A percentile compares a stretch with the other conserved stretches of the same genome.
phyloP scores from a whole-genome alignment of 1,139 yeast species.

The Diutina scorzettiae region DNA sequence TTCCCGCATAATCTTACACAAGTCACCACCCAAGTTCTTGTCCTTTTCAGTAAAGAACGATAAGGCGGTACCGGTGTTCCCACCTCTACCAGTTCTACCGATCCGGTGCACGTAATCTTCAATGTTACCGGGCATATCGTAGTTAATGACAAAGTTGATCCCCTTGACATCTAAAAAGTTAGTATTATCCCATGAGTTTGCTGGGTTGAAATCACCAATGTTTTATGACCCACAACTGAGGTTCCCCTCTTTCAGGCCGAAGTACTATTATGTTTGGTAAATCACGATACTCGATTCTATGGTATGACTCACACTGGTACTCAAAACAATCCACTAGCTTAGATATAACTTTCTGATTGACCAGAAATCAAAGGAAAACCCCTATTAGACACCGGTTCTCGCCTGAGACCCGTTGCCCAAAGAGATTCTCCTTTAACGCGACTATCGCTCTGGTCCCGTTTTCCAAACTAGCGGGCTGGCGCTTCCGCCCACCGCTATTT shows the following conservation, averaged over 20 bases:
- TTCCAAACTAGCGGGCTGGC: conserved; percentile 1
- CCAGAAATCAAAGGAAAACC: conserved; percentile 4
- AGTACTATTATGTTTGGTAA: background rate
- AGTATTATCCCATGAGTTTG: conserved; percentile 15
- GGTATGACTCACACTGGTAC: no score
- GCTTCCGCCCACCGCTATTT: background rate
- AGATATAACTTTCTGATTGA: background rate
- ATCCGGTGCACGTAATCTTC: conserved; percentile 95
- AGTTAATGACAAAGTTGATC: conserved; percentile 84
- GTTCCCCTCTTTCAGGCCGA: no score
- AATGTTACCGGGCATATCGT: conserved; percentile 94
- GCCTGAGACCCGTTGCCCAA: background rate
- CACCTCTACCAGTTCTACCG: conserved; percentile 99
- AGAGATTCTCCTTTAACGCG: conserved; percentile 3
- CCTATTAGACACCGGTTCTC: background rate
- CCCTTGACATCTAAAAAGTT: conserved; percentile 80
- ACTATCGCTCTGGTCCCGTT: background rate
- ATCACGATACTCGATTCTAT: no score
- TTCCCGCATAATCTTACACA: conserved; percentile 84
- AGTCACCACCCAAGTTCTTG: conserved; percentile 80
- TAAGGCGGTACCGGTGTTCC: conserved; percentile 88
- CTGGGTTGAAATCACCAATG: no score
- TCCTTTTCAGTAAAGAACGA: conserved; percentile 88
- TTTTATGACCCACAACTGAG: no score
- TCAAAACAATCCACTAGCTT: background rate